A percentile compares a stretch with the other conserved stretches of the same genome.
Conservation (phyloP, 331 rosid genomes). For the Erythrophleum ivorense region DNA sequence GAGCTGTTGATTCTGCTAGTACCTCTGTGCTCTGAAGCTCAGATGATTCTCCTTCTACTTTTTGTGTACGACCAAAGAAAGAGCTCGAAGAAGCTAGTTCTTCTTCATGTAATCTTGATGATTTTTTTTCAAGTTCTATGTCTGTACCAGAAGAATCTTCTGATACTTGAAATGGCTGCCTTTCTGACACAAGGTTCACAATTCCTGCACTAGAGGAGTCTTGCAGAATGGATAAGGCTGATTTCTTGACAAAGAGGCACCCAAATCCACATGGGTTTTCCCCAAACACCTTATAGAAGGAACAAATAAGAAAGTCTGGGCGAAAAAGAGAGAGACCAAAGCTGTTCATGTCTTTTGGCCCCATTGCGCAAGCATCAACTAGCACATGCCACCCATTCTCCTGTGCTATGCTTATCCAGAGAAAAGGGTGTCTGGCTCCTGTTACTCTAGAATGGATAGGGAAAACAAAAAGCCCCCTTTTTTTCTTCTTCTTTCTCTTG, state of each 20-base stretch:
- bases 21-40: constrained; percentile 38
- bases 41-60: constrained; percentile 44
- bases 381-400: constrained; percentile 91
- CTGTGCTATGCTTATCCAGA: constrained; percentile 92
- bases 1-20: constrained; percentile 38
- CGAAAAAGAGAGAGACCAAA: constrained; percentile 82
- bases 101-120: constrained; percentile 50
- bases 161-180: constrained; percentile 45
- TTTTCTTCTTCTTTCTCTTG: constrained; percentile 61
- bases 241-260: constrained; percentile 87
- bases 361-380: constrained; percentile 91
- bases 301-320: constrained; percentile 87
- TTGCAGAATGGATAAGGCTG: constrained; percentile 67
- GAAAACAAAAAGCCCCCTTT: constrained; percentile 84
- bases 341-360: constrained; percentile 93
- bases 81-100: constrained; percentile 61
- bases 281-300: constrained; percentile 88
- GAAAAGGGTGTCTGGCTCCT: constrained; percentile 88
- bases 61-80: constrained; percentile 69
- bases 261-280: constrained; percentile 96
- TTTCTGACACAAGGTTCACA: constrained; percentile 77
- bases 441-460: constrained; percentile 94
- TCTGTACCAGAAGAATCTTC: constrained; percentile 66
- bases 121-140: constrained; percentile 47
- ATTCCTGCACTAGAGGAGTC: constrained; percentile 71